These are phyloP conservation scores for Apiospora kogelbergensis DNA, from an alignment of 2,329 filamentous ascomycete species.

Conservation along the genomic window DNA sequence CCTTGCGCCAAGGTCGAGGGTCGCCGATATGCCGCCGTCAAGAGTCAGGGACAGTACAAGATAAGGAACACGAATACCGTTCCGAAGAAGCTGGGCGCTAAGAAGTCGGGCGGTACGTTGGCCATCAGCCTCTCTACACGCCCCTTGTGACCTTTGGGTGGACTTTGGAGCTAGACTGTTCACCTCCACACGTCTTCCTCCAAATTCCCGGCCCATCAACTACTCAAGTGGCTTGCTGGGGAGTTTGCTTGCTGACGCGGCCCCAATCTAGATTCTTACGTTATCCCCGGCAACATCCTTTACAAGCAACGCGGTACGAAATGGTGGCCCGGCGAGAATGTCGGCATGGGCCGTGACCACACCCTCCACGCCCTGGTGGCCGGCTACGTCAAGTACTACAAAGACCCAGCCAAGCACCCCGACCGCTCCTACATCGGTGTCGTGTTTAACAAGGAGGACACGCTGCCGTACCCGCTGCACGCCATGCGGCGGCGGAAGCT, in stretches of 20 bases:
- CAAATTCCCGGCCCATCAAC: not conserved
- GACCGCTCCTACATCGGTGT: conserved; percentile 94
- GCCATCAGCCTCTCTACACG: not conserved
- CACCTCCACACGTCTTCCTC: not conserved
- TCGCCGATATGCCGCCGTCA: conserved; percentile 57
- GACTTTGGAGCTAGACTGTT: not conserved
- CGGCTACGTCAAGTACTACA: conserved; percentile 97
- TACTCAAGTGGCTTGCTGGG: not conserved
- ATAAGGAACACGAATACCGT: conserved; percentile 58
- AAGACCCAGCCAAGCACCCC: conserved; percentile 78
- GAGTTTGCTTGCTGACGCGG: conserved; percentile 10
- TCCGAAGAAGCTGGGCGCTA: conserved; percentile 86
- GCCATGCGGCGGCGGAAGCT: conserved; percentile 73
- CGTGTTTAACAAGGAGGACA: conserved; percentile 78
- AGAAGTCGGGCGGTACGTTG: conserved; percentile 81
- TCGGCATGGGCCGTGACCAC: conserved; percentile 92
- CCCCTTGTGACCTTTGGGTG: not conserved
- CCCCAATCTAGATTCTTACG: conserved; percentile 72
- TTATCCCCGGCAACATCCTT: conserved; percentile 95
- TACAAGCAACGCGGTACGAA: conserved; percentile 93
- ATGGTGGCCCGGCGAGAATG: conserved; percentile 96
- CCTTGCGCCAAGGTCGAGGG: conserved; percentile 45
- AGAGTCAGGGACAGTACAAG: conserved; percentile 69
- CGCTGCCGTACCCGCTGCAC: conserved; percentile 73
- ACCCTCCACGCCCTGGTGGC: conserved; percentile 84